These are phyloP conservation scores for Gastrolobium bilobum DNA, from an alignment of 306 rosid genomes.

Conservation along the genomic window DNA sequence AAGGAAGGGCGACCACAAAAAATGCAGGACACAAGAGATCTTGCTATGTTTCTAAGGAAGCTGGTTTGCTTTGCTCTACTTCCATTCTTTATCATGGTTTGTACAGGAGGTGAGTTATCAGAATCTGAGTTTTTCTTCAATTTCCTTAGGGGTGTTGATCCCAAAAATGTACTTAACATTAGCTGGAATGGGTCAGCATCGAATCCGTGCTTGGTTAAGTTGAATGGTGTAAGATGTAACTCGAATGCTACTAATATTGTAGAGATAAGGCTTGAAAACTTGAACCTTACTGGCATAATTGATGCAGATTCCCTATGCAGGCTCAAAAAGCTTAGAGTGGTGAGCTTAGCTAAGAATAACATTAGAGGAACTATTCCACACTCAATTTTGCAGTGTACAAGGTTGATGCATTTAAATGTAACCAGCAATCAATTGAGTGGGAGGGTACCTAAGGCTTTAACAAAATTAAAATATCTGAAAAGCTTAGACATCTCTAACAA, in stretches of 20 bases:
- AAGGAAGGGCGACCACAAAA: conserved; percentile 16
- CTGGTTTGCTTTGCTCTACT: neutral
- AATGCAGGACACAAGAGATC: conserved; percentile 42
- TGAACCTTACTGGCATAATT: conserved; percentile 53
- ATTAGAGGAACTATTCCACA: conserved; percentile 53
- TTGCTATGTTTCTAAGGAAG: conserved; percentile 34
- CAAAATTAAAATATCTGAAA: conserved; percentile 60
- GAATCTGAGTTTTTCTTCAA: conserved; percentile 52
- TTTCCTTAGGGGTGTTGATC: conserved; percentile 51
- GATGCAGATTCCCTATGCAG: conserved; percentile 51
- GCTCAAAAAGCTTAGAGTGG: conserved; percentile 41
- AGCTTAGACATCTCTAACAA: conserved; percentile 66
- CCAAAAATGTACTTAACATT: conserved; percentile 52
- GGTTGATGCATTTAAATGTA: conserved; percentile 62
- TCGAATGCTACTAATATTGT: conserved; percentile 46
- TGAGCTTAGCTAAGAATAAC: conserved; percentile 58
- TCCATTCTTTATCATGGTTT: conserved; percentile 30
- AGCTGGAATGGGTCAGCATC: conserved; percentile 30
- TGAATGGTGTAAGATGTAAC: conserved; percentile 49
- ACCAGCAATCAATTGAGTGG: conserved; percentile 69
- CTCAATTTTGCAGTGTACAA: conserved; percentile 59
- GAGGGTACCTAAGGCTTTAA: conserved; percentile 60
- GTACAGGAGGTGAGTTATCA: conserved; percentile 47
- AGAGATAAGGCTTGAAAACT: conserved; percentile 47
- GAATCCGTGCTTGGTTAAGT: conserved; percentile 49